Evolutionary conservation across 805 yeast genomes (phyloP), one percentile per base, ranked within the genome.

Genomic region (Suhomyces prunicola): DNA sequence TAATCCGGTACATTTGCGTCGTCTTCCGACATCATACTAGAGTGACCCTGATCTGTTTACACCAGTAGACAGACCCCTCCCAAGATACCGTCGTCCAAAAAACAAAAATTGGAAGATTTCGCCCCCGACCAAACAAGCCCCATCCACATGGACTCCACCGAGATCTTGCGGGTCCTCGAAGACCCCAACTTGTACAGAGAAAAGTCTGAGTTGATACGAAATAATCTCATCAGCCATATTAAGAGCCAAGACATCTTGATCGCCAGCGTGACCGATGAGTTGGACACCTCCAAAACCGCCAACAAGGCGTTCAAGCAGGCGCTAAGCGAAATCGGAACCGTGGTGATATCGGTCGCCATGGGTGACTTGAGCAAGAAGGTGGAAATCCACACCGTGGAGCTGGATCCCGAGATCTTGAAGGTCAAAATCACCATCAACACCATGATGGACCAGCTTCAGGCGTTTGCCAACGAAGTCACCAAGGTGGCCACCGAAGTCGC

Each of bases 401-500:
- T 81, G 53, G 91, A 88, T 67, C 90, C 94, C 1, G 93, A 87
- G 65, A 88, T 89, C 56, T 76, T 85, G 53, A 86, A 85, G 64
- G 90, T 89, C 63, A 89, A 90, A 66, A 82, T 83, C 52, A 86
- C 94, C 6, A 88, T 90, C 63, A 90, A 90, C 68, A 82, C 88
- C 22, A 90, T 90, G 96, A 87, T 89, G 89, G 90, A 86, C 63
- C 96, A 88, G 69, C 76, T 88, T 55, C 92, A 87, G 66, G 82
- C 88, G 10, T 88, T 88, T 68, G 90, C 94, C 29, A 79, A 80
- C 50, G 94, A 88, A 67, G 94, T 89, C 42, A 87, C 91, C 36
- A 84, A 89, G 54, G 88, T 90, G 24, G 94, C 96, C 39, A 88
- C 92, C 15, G 96, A 90, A 60, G 96, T 90, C 19, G 93, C 96